Evolutionary conservation across 306 rosid genomes (phyloP).

Genomic region (Carpinus fangiana): DNA sequence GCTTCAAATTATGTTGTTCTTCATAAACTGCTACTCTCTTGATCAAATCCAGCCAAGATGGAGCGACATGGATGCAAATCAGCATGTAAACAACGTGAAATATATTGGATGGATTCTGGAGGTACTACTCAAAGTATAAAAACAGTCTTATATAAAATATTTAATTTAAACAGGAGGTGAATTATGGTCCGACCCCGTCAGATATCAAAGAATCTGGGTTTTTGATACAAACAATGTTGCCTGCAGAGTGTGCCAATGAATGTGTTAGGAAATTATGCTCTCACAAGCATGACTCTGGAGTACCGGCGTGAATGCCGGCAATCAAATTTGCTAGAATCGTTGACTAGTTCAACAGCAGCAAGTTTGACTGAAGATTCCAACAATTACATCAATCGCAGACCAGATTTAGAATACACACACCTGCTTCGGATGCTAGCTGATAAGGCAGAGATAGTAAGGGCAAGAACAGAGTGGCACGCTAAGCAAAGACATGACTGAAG

Average conservation of each 20-base stretch:
- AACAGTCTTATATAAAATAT: too few relatives aligned
- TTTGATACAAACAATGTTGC: not conserved
- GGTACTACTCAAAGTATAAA: conserved; percentile 37
- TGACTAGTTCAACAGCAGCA: conserved; percentile 56
- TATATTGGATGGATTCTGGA: conserved; percentile 97
- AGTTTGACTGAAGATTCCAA: conserved; percentile 35
- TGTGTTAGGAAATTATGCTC: conserved; percentile 55
- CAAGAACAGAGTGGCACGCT: conserved; percentile 74
- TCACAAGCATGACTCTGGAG: conserved; percentile 83
- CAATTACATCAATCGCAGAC: conserved; percentile 41
- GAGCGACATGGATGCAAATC: conserved; percentile 98
- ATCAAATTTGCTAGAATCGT: conserved; percentile 67
- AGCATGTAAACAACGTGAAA: conserved; percentile 92
- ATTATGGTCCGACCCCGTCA: too few relatives aligned
- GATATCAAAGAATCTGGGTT: too few relatives aligned
- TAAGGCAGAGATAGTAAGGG: conserved; percentile 70
- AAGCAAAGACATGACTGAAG: conserved; percentile 17
- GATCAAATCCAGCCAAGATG: conserved; percentile 71
- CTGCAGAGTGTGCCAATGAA: conserved; percentile 76
- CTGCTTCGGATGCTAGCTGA: conserved; percentile 70
- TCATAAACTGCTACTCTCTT: not conserved
- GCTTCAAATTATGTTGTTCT: not conserved
- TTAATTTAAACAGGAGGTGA: too few relatives aligned
- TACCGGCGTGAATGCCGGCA: conserved; percentile 81
- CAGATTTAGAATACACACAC: conserved; percentile 64